Evolutionary conservation across 805 yeast species (phyloP), one percentile per base, ranked within the genome.

Genomic region (Zygoascus tannicola): DNA sequence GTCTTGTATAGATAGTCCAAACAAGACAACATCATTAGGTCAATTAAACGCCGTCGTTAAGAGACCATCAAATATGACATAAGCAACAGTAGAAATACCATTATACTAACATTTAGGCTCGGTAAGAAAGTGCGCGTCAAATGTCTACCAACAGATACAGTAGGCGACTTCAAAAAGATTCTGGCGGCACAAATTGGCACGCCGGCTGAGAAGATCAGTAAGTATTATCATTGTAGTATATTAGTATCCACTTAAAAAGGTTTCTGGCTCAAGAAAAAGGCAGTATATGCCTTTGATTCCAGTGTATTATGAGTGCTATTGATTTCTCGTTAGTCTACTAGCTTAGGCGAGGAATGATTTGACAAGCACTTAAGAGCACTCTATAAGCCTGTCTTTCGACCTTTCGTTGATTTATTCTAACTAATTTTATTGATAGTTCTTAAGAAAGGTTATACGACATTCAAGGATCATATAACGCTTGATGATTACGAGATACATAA

Each of bases 401-500:
- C 40, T 5, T 42, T 38, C 5, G 15, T 33, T 33, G 19, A n/a
- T 41, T 15, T n/a, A 32, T 4, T 26, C 16, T 46, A 4, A 5
- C 21, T 19, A 22, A 33, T 33, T 26, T 19, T 32, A 18, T 68
- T 63, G 51, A 62, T 81, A 45, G 76, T 83, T 0, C 68, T 90
- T 50, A 88, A 86, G 61, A 88, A 85, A 57, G 96, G 97, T 1
- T 80, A 86, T 56, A 81, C 77, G 51, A 75, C 84, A 0, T 78
- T 76, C 60, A 92, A 92, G 58, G 92, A 90, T 56, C 97, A 88
- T 59, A 90, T 90, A 44, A 73, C 88, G 1, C 68, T 90, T 37
- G 95, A 82, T n/a, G 98, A 90, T 62, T 90, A 92, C 58, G 98
- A 90, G 60, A 78, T 90, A 16, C 95, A 87, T 57, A 81, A 87